These are phyloP conservation scores for Quercus berberidifolia DNA, from an alignment of 306 rosid species.

Conservation along the genomic window DNA sequence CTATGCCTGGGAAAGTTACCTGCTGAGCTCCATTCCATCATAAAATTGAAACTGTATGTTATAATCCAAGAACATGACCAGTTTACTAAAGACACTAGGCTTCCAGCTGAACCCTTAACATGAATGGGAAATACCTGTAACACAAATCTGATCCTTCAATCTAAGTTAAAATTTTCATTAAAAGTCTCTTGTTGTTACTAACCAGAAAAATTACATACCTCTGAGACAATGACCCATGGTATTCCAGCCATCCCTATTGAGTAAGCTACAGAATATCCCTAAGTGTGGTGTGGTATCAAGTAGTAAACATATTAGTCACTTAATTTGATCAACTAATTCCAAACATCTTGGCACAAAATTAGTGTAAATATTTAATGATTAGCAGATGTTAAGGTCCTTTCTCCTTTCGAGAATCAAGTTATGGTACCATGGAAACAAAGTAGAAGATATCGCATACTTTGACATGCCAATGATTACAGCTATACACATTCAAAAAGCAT, in stretches of 20 bases:
- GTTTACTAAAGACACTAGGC: slow-evolving; percentile 27
- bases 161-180: neutral
- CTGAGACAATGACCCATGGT: slow-evolving; percentile 94
- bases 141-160: neutral
- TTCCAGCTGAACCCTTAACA: slow-evolving; percentile 47
- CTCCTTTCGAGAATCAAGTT: neutral
- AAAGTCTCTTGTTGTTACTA: neutral
- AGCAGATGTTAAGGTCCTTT: neutral
- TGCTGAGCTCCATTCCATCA: slow-evolving; percentile 45
- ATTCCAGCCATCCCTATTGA: slow-evolving; percentile 83
- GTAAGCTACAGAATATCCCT: slow-evolving; percentile 64
- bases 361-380: neutral
- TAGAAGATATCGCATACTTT: no score
- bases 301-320: neutral
- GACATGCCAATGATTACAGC: no score
- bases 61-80: slow-evolving; percentile 40
- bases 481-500: no score
- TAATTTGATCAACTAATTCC: neutral
- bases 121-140: slow-evolving; percentile 33
- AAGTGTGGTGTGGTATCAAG: slow-evolving; percentile 5
- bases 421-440: no score
- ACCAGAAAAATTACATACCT: slow-evolving; percentile 35
- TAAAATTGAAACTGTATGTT: slow-evolving; percentile 25
- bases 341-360: neutral
- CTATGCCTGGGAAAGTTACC: slow-evolving; percentile 4